These are phyloP conservation scores for Colletotrichum tanaceti DNA, from an alignment of 2,329 filamentous ascomycete species.

Conservation along the genomic window DNA sequence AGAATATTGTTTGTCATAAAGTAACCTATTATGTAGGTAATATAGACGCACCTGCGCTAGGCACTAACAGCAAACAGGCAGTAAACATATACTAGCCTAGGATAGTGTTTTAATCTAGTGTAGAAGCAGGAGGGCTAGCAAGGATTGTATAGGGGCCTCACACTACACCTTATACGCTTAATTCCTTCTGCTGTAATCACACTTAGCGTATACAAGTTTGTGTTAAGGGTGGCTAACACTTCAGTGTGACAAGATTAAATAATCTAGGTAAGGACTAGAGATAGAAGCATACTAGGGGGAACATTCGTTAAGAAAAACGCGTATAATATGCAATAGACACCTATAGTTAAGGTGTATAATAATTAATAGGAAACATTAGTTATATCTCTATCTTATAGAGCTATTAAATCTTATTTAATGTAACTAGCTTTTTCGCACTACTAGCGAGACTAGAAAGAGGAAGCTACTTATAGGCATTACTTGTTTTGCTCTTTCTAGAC, in stretches of 20 bases:
- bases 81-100: too few relatives aligned
- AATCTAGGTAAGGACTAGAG: background rate
- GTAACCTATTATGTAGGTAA: too few relatives aligned
- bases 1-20: too few relatives aligned
- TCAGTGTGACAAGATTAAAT: background rate
- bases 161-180: constrained; percentile 76
- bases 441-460: too few relatives aligned
- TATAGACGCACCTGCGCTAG: too few relatives aligned
- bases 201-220: constrained; percentile 69
- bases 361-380: background rate
- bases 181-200: constrained; percentile 79
- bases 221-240: constrained; percentile 42
- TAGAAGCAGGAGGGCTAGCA: too few relatives aligned
- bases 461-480: background rate
- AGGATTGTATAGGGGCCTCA: constrained; percentile 59
- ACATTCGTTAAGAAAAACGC: too few relatives aligned
- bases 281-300: background rate
- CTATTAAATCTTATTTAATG: too few relatives aligned
- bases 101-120: too few relatives aligned
- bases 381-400: background rate
- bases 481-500: background rate
- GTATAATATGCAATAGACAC: background rate
- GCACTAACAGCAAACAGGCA: too few relatives aligned
- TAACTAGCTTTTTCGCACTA: too few relatives aligned
- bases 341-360: background rate